Evolutionary conservation across 768 basidiomycete genomes (phyloP).

Genomic region (Podaxis sp.): DNA sequence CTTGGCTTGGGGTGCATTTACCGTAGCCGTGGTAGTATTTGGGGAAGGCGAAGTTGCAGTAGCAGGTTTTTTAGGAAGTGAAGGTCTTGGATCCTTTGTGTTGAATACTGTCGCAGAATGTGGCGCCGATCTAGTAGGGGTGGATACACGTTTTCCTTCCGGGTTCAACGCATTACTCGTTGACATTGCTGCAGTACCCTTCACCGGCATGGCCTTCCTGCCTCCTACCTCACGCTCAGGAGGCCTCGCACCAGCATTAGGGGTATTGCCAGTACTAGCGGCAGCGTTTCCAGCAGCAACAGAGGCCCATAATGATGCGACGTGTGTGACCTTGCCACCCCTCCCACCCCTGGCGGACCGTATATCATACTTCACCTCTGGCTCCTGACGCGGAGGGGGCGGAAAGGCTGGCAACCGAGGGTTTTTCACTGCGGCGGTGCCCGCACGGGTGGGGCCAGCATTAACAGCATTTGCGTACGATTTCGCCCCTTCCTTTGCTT

Average conservation of each 20-base stretch:
- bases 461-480: slow-evolving; percentile 9
- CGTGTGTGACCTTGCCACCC: slow-evolving; percentile 72
- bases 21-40: slow-evolving; percentile 6
- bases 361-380: slow-evolving; percentile 67
- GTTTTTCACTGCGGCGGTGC: neutral
- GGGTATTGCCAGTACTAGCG: no score
- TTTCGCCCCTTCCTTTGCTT: neutral
- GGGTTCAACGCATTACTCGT: no score
- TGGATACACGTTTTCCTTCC: no score
- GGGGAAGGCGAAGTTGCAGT: neutral
- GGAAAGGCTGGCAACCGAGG: slow-evolving; percentile 32
- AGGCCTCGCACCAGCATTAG: neutral
- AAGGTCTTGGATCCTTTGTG: neutral
- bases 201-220: neutral
- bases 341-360: slow-evolving; percentile 76
- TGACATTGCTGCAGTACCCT: no score
- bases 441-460: neutral
- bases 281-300: slow-evolving; percentile 30
- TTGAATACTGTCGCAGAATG: neutral
- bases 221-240: neutral
- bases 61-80: slow-evolving; percentile 11
- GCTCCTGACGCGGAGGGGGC: slow-evolving; percentile 31
- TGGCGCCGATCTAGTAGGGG: no score
- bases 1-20: neutral
- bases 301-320: slow-evolving; percentile 72